phyloP scores from a whole-genome alignment of 2,329 filamentous ascomycete genomes.

The Aspergillus tubingensis region DNA sequence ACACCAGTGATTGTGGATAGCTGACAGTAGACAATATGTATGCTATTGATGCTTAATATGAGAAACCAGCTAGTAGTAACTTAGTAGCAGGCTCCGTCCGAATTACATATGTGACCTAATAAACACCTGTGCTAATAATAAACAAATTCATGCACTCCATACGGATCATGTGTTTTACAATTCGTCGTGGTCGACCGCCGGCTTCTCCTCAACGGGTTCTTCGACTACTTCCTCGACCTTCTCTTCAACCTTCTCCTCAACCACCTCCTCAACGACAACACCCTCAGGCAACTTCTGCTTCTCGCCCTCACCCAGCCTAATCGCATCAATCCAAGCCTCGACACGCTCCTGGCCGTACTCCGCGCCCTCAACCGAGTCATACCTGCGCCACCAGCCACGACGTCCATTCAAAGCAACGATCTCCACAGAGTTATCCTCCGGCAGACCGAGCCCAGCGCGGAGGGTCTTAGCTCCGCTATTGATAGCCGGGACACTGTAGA shows the following conservation, averaged over 20 bases:
- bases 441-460: conserved; percentile 64
- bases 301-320: conserved; percentile 81
- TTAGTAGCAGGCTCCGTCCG: background rate
- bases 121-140: conserved; percentile 3
- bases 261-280: conserved; percentile 50
- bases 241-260: conserved; percentile 28
- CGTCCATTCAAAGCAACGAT: conserved; percentile 83
- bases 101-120: background rate
- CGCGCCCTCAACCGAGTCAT: conserved; percentile 57
- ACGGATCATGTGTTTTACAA: conserved; percentile 28
- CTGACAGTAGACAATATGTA: too few species aligned
- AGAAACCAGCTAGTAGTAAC: background rate
- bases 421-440: conserved; percentile 56
- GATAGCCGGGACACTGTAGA: conserved; percentile 70
- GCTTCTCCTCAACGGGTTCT: conserved; percentile 29
- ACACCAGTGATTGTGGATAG: too few species aligned
- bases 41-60: too few species aligned
- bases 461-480: conserved; percentile 61
- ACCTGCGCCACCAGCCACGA: conserved; percentile 81
- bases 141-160: background rate
- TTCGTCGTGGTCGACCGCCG: conserved; percentile 49
- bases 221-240: too few species aligned
- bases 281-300: conserved; percentile 74
- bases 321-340: conserved; percentile 86
- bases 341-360: conserved; percentile 59